phyloP scores from a whole-genome alignment of 1,284 basidiomycete genomes.

The Cryptococcus wingfieldii region DNA sequence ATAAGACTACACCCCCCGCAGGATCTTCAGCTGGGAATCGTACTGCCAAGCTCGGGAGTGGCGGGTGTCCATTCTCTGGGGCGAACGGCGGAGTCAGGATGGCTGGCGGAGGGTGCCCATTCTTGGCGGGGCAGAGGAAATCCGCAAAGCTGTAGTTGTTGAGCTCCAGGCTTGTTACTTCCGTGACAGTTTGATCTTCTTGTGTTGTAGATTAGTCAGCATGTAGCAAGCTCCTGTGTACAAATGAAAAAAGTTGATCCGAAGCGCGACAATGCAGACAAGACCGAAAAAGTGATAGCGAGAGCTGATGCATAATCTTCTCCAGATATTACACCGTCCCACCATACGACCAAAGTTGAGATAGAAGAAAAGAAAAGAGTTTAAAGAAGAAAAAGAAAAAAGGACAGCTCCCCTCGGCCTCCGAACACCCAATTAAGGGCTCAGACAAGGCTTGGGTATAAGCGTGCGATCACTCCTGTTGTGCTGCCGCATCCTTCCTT shows the following conservation, averaged over 20 bases:
- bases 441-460: constrained; percentile 50
- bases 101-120: neutral
- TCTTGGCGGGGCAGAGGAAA: too few relatives aligned
- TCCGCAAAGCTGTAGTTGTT: too few relatives aligned
- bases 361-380: neutral
- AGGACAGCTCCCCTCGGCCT: constrained; percentile 48
- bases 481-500: constrained; percentile 19
- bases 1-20: constrained; percentile 22
- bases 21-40: neutral
- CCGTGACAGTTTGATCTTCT: too few relatives aligned
- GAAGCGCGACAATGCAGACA: too few relatives aligned
- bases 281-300: too few relatives aligned
- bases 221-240: too few relatives aligned
- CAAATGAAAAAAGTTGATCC: too few relatives aligned
- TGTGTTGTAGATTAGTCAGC: too few relatives aligned
- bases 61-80: constrained; percentile 44
- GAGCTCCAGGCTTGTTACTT: too few relatives aligned
- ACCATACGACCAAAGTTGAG: neutral
- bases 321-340: constrained; percentile 27
- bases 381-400: constrained; percentile 1
- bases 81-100: constrained; percentile 9
- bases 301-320: constrained; percentile 19
- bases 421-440: constrained; percentile 44
- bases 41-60: constrained; percentile 11
- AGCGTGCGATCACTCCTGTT: constrained; percentile 50